phyloP scores from a whole-genome alignment of 257 asterid genomes.

The Solanum rostratum region DNA sequence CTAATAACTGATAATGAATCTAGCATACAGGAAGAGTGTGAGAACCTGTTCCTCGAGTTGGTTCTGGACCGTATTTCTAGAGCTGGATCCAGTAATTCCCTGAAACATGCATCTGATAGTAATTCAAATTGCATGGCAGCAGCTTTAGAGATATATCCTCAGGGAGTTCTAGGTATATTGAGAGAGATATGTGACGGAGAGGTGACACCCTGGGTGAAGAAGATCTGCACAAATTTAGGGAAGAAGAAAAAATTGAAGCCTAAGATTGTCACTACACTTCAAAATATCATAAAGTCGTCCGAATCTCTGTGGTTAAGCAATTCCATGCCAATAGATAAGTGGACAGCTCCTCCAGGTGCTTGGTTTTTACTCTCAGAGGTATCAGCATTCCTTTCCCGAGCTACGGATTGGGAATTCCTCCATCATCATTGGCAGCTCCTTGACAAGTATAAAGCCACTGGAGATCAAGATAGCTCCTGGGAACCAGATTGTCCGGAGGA shows the following conservation, averaged over 20 bases:
- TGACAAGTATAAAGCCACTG: slow-evolving; percentile 47
- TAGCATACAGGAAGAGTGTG: slow-evolving; percentile 96
- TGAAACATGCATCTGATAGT: slow-evolving; percentile 8
- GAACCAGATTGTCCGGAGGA: slow-evolving; percentile 22
- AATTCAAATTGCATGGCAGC: slow-evolving; percentile 16
- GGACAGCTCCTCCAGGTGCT: slow-evolving; percentile 97
- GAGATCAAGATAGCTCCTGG: slow-evolving; percentile 27
- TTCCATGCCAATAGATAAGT: slow-evolving; percentile 55
- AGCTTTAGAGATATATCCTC: slow-evolving; percentile 19
- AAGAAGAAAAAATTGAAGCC: slow-evolving; percentile 67
- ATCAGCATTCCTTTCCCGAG: slow-evolving; percentile 63
- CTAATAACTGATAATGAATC: slow-evolving; percentile 73
- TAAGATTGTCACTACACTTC: slow-evolving; percentile 56
- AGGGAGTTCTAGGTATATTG: slow-evolving; percentile 41
- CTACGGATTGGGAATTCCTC: slow-evolving; percentile 89
- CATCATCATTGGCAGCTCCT: slow-evolving; percentile 81
- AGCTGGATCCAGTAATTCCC: slow-evolving; percentile 28
- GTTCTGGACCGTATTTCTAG: slow-evolving; percentile 55
- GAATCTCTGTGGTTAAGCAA: slow-evolving; percentile 54
- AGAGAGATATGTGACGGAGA: slow-evolving; percentile 67
- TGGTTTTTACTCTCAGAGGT: slow-evolving; percentile 89
- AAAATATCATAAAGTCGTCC: slow-evolving; percentile 53
- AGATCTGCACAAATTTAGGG: slow-evolving; percentile 78
- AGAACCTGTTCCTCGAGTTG: slow-evolving; percentile 70
- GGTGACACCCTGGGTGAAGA: slow-evolving; percentile 88